phyloP scores from a whole-genome alignment of 495 filamentous ascomycete species.

The Xylaria scruposa region DNA sequence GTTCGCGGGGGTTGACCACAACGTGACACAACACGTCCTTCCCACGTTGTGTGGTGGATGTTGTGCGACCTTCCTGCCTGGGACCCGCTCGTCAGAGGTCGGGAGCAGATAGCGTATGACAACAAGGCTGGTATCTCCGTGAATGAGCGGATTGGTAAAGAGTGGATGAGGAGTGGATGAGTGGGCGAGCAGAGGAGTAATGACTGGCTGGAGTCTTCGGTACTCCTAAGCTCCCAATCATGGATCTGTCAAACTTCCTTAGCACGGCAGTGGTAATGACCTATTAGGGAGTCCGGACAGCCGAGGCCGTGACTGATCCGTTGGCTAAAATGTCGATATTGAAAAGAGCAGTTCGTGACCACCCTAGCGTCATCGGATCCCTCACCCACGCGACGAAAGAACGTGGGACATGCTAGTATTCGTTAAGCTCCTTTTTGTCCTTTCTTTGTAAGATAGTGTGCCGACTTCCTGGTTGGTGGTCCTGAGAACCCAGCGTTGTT shows the following conservation, averaged over 20 bases:
- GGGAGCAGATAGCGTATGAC: constrained; percentile 13
- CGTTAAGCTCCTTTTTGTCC: not conserved
- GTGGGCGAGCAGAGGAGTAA: constrained; percentile 13
- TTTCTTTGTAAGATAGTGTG: constrained; percentile 6
- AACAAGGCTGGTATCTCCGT: constrained; percentile 21
- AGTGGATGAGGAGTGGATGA: constrained; percentile 10
- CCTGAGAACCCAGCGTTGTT: constrained; percentile 14
- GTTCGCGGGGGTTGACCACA: constrained; percentile 25
- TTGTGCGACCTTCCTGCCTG: constrained; percentile 24
- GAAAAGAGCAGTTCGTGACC: constrained; percentile 19
- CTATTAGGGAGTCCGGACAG: constrained; percentile 42
- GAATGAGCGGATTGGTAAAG: not conserved
- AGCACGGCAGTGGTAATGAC: constrained; percentile 28
- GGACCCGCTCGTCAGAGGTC: constrained; percentile 2
- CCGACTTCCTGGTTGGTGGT: constrained; percentile 20
- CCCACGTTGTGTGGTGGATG: constrained; percentile 10
- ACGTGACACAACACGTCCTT: constrained; percentile 26
- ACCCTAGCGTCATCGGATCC: constrained; percentile 16
- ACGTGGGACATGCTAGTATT: not conserved
- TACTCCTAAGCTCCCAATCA: not conserved
- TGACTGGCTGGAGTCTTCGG: constrained; percentile 9
- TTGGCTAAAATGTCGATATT: constrained; percentile 33
- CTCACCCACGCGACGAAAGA: constrained; percentile 2
- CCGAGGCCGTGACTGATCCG: constrained; percentile 35
- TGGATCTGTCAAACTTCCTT: constrained; percentile 25